Percentiles rank a stretch among this genome's conserved stretches.
Conservation (phyloP, 202 grass and related monocot species). For the Miscanthus sacchariflorus region DNA sequence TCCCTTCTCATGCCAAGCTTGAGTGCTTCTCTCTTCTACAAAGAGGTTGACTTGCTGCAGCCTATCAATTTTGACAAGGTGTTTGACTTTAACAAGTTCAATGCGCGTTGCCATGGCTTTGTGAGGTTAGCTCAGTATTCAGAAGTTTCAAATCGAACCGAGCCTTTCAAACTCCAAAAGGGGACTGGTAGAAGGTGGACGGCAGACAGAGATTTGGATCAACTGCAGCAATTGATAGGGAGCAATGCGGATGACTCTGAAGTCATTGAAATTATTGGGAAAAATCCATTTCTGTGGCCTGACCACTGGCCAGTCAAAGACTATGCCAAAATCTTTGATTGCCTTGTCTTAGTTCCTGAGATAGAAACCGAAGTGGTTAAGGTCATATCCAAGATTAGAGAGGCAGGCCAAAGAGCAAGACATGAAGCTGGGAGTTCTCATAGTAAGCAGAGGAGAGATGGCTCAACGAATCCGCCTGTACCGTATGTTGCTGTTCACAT, state of each 20-base stretch:
- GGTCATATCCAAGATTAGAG: conserved; percentile 93
- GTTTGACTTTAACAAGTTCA: conserved; percentile 91
- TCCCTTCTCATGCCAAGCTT: conserved; percentile 97
- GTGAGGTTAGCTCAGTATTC: conserved; percentile 86
- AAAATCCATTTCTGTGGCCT: conserved; percentile 96
- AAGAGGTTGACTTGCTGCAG: conserved; percentile 90
- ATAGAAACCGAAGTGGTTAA: conserved; percentile 86
- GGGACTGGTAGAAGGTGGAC: conserved; percentile 97
- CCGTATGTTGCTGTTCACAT: conserved; percentile 96
- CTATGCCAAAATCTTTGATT: conserved; percentile 81
- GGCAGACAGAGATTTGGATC: conserved; percentile 85
- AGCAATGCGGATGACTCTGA: conserved; percentile 59
- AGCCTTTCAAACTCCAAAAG: conserved; percentile 75
- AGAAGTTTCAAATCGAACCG: conserved; percentile 65
- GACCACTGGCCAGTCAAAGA: conserved; percentile 94
- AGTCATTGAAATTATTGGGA: conserved; percentile 80
- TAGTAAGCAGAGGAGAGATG: conserved; percentile 48
- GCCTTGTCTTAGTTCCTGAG: conserved; percentile 75
- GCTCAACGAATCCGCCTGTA: conserved; percentile 23
- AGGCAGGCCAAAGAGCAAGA: conserved; percentile 58
- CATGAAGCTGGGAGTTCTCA: conserved; percentile 53
- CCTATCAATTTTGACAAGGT: conserved; percentile 88
- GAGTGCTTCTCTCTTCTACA: conserved; percentile 94
- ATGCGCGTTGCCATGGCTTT: conserved; percentile 74
- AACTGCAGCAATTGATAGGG: conserved; percentile 63